Conservation (phyloP, 2,329 filamentous ascomycete species). For the Epichloe baconii region DNA sequence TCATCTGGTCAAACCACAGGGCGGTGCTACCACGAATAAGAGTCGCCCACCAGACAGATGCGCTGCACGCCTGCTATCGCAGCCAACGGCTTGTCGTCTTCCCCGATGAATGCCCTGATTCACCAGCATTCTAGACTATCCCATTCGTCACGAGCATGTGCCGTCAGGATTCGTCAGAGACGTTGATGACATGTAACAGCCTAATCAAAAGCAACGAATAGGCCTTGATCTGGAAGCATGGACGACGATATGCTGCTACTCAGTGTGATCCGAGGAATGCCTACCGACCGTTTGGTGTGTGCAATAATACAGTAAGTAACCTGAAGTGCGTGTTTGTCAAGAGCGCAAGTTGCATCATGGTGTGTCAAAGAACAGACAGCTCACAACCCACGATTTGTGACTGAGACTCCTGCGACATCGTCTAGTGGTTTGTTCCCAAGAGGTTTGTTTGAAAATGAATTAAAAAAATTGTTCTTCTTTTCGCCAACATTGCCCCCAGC, state of each 20-base stretch:
- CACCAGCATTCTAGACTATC: not conserved
- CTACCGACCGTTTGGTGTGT: too few relatives aligned
- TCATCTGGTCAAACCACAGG: slow-evolving; percentile 5
- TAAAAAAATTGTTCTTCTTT: not conserved
- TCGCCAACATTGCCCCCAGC: not conserved
- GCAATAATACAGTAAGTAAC: too few relatives aligned
- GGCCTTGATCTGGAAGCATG: too few relatives aligned
- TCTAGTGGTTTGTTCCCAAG: not conserved
- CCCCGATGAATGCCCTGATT: not conserved
- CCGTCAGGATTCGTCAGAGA: not conserved
- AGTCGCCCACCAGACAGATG: not conserved
- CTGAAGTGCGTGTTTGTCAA: not conserved
- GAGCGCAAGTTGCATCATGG: not conserved
- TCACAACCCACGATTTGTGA: not conserved
- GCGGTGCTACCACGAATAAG: slow-evolving; percentile 1
- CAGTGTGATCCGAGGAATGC: too few relatives aligned
- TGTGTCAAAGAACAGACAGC: not conserved
- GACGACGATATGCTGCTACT: too few relatives aligned
- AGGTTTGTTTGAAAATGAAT: not conserved
- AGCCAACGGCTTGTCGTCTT: not conserved
- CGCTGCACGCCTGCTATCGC: too few relatives aligned
- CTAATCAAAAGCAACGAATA: not conserved
- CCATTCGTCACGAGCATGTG: not conserved
- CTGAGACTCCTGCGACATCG: not conserved
- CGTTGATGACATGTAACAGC: not conserved